These are phyloP conservation scores for Hypomyces perniciosus DNA, from an alignment of 2,329 filamentous ascomycete genomes.

Conservation along the genomic window DNA sequence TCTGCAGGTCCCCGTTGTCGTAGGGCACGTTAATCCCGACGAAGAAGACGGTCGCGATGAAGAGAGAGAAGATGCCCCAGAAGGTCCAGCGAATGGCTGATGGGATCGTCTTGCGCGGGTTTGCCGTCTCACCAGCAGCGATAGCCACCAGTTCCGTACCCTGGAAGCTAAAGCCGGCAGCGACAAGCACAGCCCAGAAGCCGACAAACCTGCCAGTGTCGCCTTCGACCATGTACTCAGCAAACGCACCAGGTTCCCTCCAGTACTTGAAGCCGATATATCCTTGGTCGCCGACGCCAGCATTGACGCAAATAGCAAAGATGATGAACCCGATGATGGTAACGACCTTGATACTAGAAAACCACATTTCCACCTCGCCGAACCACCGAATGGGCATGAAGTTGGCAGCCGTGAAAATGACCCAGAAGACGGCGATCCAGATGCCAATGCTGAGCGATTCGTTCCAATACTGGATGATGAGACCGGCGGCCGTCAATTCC, in stretches of 20 bases:
- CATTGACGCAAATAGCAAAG: constrained; percentile 69
- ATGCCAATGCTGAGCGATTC: constrained; percentile 57
- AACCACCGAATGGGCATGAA: constrained; percentile 67
- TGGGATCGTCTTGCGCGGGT: constrained; percentile 67
- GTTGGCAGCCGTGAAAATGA: constrained; percentile 62
- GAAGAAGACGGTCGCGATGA: constrained; percentile 60
- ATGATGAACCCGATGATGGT: constrained; percentile 71
- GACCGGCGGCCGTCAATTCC: constrained; percentile 64
- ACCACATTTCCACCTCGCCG: constrained; percentile 74
- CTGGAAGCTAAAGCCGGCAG: constrained; percentile 64
- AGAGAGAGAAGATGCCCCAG: constrained; percentile 67
- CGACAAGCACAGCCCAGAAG: constrained; percentile 64
- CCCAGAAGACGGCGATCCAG: constrained; percentile 69
- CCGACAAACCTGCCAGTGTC: constrained; percentile 57
- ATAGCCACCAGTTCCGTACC: constrained; percentile 73
- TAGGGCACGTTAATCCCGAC: constrained; percentile 66
- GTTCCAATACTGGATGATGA: constrained; percentile 74
- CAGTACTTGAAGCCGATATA: constrained; percentile 71
- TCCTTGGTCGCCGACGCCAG: constrained; percentile 62
- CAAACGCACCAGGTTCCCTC: constrained; percentile 62
- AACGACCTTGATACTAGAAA: constrained; percentile 70
- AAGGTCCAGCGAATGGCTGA: constrained; percentile 68
- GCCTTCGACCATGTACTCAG: constrained; percentile 50
- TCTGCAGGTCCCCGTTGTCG: constrained; percentile 48
- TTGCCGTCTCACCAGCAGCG: constrained; percentile 69